Evolutionary conservation across 441 rosid species (phyloP).

Genomic region (Raphanus hybrid): DNA sequence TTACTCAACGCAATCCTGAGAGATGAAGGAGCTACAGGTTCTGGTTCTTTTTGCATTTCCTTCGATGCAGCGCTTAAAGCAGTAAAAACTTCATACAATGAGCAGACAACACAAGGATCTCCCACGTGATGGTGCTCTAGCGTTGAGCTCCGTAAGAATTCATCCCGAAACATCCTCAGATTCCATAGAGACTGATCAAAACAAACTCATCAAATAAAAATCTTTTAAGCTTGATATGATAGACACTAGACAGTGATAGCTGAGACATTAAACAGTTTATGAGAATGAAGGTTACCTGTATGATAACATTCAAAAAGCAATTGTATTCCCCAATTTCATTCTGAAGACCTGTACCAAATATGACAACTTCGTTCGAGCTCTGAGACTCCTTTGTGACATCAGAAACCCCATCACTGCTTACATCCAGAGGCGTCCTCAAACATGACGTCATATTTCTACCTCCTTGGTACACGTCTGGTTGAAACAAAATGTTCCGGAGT

Average conservation of each 20-base stretch:
- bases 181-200: conserved; percentile 89
- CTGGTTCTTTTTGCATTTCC: conserved; percentile 69
- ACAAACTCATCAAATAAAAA: conserved; percentile 29
- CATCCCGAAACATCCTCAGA: conserved; percentile 75
- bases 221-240: conserved; percentile 1
- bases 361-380: conserved; percentile 47
- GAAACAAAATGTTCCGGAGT: conserved; percentile 34
- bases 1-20: conserved; percentile 91
- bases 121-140: conserved; percentile 87
- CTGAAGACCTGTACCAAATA: conserved; percentile 83
- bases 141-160: conserved; percentile 75
- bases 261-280: conserved; percentile 16
- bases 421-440: conserved; percentile 47
- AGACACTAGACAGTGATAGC: conserved; percentile 10
- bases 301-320: conserved; percentile 96
- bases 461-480: conserved; percentile 70
- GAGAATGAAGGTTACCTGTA: conserved; percentile 63
- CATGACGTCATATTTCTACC: conserved; percentile 53
- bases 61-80: conserved; percentile 67
- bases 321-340: conserved; percentile 97
- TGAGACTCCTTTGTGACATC: conserved; percentile 44
- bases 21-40: conserved; percentile 85
- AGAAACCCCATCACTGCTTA: conserved; percentile 41
- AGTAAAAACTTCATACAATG: conserved; percentile 73
- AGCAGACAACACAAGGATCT: conserved; percentile 93